Evolutionary conservation across 129 eudicot species (phyloP), one percentile per base, ranked within the genome.

Genomic region (Daucus carota): DNA sequence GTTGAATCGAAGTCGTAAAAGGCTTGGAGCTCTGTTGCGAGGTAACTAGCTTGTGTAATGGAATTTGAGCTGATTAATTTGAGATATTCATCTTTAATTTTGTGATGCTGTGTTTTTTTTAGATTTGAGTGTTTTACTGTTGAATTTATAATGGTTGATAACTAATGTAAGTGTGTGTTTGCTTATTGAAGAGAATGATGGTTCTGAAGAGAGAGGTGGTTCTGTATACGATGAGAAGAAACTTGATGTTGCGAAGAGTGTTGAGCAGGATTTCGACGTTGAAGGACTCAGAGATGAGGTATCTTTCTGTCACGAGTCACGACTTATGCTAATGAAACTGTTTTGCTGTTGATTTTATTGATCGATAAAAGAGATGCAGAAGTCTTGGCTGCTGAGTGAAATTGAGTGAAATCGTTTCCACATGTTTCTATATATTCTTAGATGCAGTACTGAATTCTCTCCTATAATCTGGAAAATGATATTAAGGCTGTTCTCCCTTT

Each of bases 261-360:
- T 78, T 8, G 78, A 11, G 5, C 29, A 33, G 44, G 87, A 78
- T 54, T 18, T 50, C 3, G 78, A 74, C 76, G 75, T 75, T 24
- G 54, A 28, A 20, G 87, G 82, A 85, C 86, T 85, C 75, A 83
- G 81, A 82, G 92, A 80, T 78, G 89, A 88, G 92, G 92, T 72
- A 40, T 4, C 6, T 71, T 71, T 1, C 5, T 42, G 16, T 17
- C 6, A 3, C 18, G 26, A 10, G 28, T 17, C 6, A 3, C 18
- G 26, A 3, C 2, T 24, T 36, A 9, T 1, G 57, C 6, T 52
- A 52, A 4, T 50, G 0, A 26, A n/a, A n/a, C 24, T n/a, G 52
- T 41, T 70, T 34, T 9, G 16, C 0, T 11, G 41, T 70, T 70
- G 44, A 8, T 18, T 40, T 36, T 36, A 22, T 54, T 16, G 36